Evolutionary conservation across 1,284 basidiomycete genomes (phyloP).

Genomic region (Heterobasidion annosum): DNA sequence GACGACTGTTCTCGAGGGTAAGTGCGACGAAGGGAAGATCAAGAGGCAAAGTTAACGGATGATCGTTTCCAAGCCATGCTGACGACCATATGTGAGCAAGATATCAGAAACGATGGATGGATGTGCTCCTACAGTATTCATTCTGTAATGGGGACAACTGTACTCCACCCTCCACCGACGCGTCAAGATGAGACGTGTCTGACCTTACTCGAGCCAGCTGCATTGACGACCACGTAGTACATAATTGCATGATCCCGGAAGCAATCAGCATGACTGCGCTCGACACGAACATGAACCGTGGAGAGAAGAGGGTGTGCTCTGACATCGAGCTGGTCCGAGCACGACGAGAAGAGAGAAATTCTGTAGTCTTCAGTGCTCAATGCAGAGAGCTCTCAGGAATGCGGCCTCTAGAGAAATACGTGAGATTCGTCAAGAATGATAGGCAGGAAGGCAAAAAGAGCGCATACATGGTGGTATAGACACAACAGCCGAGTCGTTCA

Average conservation of each 20-base stretch:
- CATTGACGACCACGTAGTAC: constrained; percentile 9
- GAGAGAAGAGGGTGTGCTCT: not conserved
- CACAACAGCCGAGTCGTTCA: not conserved
- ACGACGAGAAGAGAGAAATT: too few species aligned
- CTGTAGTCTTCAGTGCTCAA: too few species aligned
- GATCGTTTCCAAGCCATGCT: constrained; percentile 14
- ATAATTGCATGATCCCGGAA: constrained; percentile 13
- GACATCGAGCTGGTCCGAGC: not conserved
- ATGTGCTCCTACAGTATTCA: constrained; percentile 10
- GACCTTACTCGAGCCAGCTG: constrained; percentile 4
- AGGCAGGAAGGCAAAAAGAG: too few species aligned
- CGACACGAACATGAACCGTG: constrained; percentile 8
- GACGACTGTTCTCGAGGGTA: constrained; percentile 15
- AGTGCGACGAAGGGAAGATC: constrained; percentile 12
- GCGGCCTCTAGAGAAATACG: too few species aligned
- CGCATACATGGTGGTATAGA: not conserved
- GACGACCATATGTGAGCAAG: not conserved
- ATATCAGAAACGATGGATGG: not conserved
- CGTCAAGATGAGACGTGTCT: not conserved
- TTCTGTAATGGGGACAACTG: constrained; percentile 2
- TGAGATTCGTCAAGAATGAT: too few species aligned
- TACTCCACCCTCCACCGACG: not conserved
- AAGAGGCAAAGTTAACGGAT: constrained; percentile 11
- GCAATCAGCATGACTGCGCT: constrained; percentile 10
- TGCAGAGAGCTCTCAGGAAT: too few species aligned